These are phyloP conservation scores for Halenospora varia DNA, from an alignment of 495 filamentous ascomycete species.

Conservation along the genomic window DNA sequence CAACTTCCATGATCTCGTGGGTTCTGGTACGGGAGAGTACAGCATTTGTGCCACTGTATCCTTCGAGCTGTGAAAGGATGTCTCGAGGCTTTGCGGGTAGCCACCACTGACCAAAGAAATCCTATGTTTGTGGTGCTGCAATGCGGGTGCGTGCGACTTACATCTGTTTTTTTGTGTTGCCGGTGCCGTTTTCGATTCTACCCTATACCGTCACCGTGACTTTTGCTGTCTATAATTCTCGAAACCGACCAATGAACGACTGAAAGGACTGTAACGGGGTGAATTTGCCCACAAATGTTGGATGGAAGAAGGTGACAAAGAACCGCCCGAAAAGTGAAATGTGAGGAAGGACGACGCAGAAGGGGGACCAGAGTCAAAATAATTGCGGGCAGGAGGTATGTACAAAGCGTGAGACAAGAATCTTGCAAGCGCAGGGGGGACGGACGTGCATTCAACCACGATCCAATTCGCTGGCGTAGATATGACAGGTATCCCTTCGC, in stretches of 20 bases:
- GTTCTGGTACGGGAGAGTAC: conserved; percentile 11
- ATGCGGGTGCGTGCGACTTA: conserved; percentile 20
- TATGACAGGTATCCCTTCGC: conserved; percentile 1
- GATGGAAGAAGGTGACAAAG: background rate
- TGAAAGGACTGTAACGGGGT: background rate
- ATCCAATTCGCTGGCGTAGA: background rate
- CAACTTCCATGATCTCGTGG: conserved; percentile 19
- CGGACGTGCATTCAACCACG: background rate
- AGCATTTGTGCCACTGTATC: conserved; percentile 16
- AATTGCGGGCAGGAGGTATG: background rate
- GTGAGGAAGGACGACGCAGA: background rate
- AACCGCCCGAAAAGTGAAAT: background rate
- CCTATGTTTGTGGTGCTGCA: conserved; percentile 20
- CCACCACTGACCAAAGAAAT: conserved; percentile 2
- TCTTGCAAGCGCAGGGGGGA: background rate
- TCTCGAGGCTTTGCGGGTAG: conserved; percentile 22
- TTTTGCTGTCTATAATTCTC: background rate
- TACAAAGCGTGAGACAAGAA: background rate
- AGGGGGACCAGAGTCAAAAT: background rate
- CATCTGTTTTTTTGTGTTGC: conserved; percentile 16
- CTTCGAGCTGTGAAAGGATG: conserved; percentile 18
- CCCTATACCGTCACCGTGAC: background rate
- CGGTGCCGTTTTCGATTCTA: background rate
- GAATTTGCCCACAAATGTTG: background rate
- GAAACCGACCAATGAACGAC: background rate